A percentile compares a stretch with the other conserved stretches of the same genome.
Evolutionary conservation across 2,329 filamentous ascomycete species (phyloP).

Genomic region (Aspergillus glaucus): DNA sequence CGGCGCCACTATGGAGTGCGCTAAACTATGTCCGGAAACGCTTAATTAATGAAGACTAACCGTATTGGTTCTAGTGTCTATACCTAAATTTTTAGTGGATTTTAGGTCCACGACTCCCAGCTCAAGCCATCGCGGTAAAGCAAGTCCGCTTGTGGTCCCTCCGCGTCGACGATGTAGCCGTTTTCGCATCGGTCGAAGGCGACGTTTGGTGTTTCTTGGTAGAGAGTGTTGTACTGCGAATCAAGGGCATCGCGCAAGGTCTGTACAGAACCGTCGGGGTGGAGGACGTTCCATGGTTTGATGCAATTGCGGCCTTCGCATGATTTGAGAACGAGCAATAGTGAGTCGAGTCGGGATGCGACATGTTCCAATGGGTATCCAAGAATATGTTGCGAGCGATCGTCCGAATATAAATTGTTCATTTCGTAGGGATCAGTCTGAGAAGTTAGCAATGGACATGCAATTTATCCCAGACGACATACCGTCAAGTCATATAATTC

Average conservation of each 20-base stretch:
- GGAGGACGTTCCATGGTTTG: conserved; percentile 29
- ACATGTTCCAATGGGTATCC: conserved; percentile 7
- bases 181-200: conserved; percentile 27
- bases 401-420: conserved; percentile 23
- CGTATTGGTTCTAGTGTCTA: not conserved
- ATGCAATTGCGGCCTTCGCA: conserved; percentile 29
- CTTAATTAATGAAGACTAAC: too few relatives aligned
- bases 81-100: not conserved
- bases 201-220: conserved; percentile 20
- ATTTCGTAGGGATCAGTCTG: conserved; percentile 33
- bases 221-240: conserved; percentile 22
- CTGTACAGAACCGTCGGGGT: conserved; percentile 19
- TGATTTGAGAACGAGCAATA: conserved; percentile 34
- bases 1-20: too few relatives aligned
- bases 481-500: conserved; percentile 35
- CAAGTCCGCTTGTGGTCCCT: conserved; percentile 22
- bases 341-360: conserved; percentile 25
- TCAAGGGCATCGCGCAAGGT: conserved; percentile 25
- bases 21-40: not conserved
- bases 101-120: conserved; percentile 19
- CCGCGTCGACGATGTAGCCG: conserved; percentile 29
- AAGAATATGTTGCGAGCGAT: not conserved
- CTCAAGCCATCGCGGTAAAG: conserved; percentile 13
- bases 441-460: not conserved
- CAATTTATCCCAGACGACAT: conserved; percentile 1